A percentile compares a stretch with the other conserved stretches of the same genome.
Evolutionary conservation across 2,329 filamentous ascomycete species (phyloP).

Genomic region (Rhytidhysteron rufulum): DNA sequence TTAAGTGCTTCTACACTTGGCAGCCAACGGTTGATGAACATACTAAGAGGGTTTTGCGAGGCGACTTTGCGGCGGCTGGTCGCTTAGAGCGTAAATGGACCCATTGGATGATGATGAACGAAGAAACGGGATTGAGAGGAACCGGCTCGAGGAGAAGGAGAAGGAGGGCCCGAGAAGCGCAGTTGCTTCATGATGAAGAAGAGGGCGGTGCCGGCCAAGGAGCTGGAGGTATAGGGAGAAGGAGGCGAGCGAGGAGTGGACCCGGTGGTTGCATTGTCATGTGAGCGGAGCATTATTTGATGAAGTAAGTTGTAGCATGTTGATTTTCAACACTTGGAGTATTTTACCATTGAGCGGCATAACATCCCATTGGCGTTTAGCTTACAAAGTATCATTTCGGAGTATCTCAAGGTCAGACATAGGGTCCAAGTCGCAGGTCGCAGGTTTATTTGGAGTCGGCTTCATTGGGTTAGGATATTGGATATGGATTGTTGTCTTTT

Average conservation of each 20-base stretch:
- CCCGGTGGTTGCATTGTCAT: slow-evolving; percentile 46
- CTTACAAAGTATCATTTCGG: too few relatives aligned
- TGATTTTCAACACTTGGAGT: too few relatives aligned
- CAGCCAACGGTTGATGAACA: slow-evolving; percentile 95
- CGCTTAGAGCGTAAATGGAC: slow-evolving; percentile 89
- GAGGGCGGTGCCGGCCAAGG: slow-evolving; percentile 58
- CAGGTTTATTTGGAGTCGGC: too few relatives aligned
- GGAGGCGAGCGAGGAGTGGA: slow-evolving; percentile 46
- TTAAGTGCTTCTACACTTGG: slow-evolving; percentile 95
- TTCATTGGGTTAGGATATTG: too few relatives aligned
- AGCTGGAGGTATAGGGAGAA: slow-evolving; percentile 35
- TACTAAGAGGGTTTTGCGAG: slow-evolving; percentile 75
- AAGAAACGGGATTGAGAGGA: slow-evolving; percentile 72
- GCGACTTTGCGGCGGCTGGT: slow-evolving; percentile 69
- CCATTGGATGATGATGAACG: slow-evolving; percentile 87
- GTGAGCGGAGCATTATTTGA: too few relatives aligned
- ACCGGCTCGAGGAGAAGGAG: slow-evolving; percentile 63
- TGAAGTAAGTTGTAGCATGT: too few relatives aligned
- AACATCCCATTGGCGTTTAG: too few relatives aligned
- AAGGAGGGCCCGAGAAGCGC: slow-evolving; percentile 75
- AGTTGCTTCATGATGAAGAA: slow-evolving; percentile 75
- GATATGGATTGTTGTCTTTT: too few relatives aligned
- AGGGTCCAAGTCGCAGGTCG: too few relatives aligned
- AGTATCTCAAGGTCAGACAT: too few relatives aligned
- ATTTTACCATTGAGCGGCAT: too few relatives aligned